Evolutionary conservation across 257 asterid genomes (phyloP).

Genomic region (Apocynum venetum): DNA sequence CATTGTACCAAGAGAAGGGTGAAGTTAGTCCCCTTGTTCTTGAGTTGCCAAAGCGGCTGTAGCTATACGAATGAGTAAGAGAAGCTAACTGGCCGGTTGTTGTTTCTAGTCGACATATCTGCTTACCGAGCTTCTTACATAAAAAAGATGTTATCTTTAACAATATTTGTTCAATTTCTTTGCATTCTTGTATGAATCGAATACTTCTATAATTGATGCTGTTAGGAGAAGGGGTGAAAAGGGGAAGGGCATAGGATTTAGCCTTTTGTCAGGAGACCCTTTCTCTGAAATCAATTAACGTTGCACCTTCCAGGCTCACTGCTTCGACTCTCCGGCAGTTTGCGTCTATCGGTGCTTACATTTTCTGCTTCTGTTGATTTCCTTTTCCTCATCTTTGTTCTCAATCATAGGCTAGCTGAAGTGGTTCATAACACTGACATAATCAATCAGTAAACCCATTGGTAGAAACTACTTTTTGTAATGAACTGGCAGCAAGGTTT

Average conservation of each 20-base stretch:
- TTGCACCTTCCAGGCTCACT: constrained; percentile 26
- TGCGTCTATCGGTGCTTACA: constrained; percentile 6
- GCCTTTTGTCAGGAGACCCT: constrained; percentile 16
- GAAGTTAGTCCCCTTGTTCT: constrained; percentile 28
- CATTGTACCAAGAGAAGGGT: constrained; percentile 51
- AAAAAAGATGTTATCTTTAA: not conserved
- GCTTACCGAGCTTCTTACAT: constrained; percentile 25
- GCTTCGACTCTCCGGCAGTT: constrained; percentile 9
- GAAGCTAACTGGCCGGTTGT: constrained; percentile 64
- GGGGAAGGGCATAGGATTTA: constrained; percentile 13
- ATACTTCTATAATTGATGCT: not conserved
- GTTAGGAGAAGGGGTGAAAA: constrained; percentile 46
- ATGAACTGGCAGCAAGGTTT: too few species aligned
- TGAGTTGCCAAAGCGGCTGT: constrained; percentile 53
- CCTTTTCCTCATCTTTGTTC: too few species aligned
- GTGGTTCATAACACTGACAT: too few species aligned
- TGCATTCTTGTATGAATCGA: constrained; percentile 1
- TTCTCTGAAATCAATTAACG: constrained; percentile 21
- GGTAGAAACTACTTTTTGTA: too few species aligned
- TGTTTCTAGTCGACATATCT: constrained; percentile 42
- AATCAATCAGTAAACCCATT: too few species aligned
- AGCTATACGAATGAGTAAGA: constrained; percentile 28
- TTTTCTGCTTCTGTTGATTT: not conserved
- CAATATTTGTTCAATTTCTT: not conserved
- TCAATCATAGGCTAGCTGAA: too few species aligned